phyloP scores from a whole-genome alignment of 768 basidiomycete genomes.

The Leucogyrophana mollusca region DNA sequence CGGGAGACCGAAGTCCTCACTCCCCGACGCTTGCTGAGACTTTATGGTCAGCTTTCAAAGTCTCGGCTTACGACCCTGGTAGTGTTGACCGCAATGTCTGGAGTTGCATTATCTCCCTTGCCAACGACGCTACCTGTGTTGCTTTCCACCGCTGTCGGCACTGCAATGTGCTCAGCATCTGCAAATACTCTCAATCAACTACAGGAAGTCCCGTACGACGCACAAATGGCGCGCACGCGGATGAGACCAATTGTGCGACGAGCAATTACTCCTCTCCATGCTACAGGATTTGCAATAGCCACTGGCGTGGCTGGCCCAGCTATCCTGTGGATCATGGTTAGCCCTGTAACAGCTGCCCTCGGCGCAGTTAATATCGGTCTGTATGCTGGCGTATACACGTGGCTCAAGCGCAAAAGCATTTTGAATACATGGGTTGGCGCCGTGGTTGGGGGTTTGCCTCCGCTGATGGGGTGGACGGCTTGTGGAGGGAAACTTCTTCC shows the following conservation, averaged over 20 bases:
- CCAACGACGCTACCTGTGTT: conserved; percentile 83
- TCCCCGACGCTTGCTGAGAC: conserved; percentile 49
- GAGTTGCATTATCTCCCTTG: conserved; percentile 89
- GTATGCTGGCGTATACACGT: conserved; percentile 92
- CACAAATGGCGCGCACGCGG: conserved; percentile 92
- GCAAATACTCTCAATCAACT: conserved; percentile 96
- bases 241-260: conserved; percentile 82
- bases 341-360: conserved; percentile 80
- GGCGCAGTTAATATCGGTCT: conserved; percentile 83
- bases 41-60: conserved; percentile 85
- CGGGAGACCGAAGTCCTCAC: conserved; percentile 43
- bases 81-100: conserved; percentile 86
- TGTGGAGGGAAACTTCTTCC: conserved; percentile 80
- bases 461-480: conserved; percentile 98
- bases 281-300: conserved; percentile 68
- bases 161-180: conserved; percentile 86
- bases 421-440: conserved; percentile 95
- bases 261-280: conserved; percentile 84
- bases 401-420: conserved; percentile 80
- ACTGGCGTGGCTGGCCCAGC: conserved; percentile 80
- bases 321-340: conserved; percentile 79
- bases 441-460: conserved; percentile 89
- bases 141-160: conserved; percentile 85
- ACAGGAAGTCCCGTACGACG: conserved; percentile 93
- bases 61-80: conserved; percentile 79